A percentile compares a stretch with the other conserved stretches of the same genome.
Conservation (phyloP, 2,329 filamentous ascomycete species). For the Diaporthe humulicola region DNA sequence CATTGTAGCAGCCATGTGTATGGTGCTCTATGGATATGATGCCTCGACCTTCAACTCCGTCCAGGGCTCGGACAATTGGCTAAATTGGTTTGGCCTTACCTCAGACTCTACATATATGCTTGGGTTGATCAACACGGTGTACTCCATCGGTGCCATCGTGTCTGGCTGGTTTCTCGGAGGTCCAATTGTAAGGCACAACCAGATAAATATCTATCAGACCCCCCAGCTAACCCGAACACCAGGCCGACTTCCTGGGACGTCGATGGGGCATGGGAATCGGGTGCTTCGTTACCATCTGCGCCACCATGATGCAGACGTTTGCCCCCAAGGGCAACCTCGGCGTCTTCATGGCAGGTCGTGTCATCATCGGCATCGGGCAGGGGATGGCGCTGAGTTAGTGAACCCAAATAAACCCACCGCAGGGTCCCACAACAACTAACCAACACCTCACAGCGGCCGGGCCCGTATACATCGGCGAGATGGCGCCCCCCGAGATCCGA, state of each 20-base stretch:
- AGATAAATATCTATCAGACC: too few relatives aligned
- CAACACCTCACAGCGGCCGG: slow-evolving; percentile 61
- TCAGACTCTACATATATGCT: slow-evolving; percentile 53
- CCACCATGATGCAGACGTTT: slow-evolving; percentile 78
- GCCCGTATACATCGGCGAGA: slow-evolving; percentile 79
- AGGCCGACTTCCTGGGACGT: slow-evolving; percentile 71
- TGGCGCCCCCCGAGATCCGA: slow-evolving; percentile 74
- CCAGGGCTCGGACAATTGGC: slow-evolving; percentile 77
- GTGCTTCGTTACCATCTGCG: slow-evolving; percentile 74
- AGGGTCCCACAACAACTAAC: background rate
- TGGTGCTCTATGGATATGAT: slow-evolving; percentile 83
- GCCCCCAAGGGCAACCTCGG: slow-evolving; percentile 71
- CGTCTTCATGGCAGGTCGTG: slow-evolving; percentile 77
- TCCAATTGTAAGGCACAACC: slow-evolving; percentile 59
- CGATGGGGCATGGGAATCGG: slow-evolving; percentile 75
- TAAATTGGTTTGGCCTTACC: slow-evolving; percentile 70
- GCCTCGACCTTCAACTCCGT: slow-evolving; percentile 81
- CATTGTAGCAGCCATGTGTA: slow-evolving; percentile 78
- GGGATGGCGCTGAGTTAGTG: slow-evolving; percentile 67
- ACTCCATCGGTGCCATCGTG: slow-evolving; percentile 78
- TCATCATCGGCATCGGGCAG: slow-evolving; percentile 78
- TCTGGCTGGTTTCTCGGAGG: slow-evolving; percentile 79
- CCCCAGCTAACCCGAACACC: background rate
- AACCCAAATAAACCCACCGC: slow-evolving; percentile 53
- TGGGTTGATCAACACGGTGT: slow-evolving; percentile 74